A percentile compares a stretch with the other conserved stretches of the same genome.
Conservation (phyloP, 1,284 basidiomycete genomes). For the Microbotryum scabiosae region DNA sequence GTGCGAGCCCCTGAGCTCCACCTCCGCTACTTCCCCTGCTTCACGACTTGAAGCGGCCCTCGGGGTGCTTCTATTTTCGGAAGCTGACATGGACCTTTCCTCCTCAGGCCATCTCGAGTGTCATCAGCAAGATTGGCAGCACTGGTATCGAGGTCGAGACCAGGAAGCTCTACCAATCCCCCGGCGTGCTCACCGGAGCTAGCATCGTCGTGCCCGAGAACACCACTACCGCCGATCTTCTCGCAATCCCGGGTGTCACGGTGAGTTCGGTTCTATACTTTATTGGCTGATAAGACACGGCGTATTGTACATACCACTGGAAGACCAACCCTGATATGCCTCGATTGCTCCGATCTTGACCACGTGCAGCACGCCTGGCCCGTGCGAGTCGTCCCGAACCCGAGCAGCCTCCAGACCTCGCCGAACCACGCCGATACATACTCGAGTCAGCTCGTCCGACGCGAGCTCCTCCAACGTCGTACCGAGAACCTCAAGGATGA, state of each 20-base stretch:
- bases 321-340: neutral
- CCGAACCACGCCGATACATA: neutral
- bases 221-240: neutral
- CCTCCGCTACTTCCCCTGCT: no score
- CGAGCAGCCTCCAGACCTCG: neutral
- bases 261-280: neutral
- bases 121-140: no score
- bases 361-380: constrained; percentile 16
- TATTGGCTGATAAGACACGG: neutral
- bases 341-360: neutral
- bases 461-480: neutral
- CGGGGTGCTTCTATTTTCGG: no score
- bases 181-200: no score
- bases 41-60: no score
- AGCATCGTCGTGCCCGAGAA: no score
- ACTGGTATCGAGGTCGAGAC: no score
- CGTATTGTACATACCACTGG: neutral
- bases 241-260: constrained; percentile 13
- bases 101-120: no score
- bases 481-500: constrained; percentile 44
- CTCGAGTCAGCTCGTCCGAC: neutral
- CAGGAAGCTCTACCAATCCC: no score
- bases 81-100: no score
- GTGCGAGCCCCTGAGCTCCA: no score
- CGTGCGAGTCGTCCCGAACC: constrained; percentile 7